Conservation (phyloP, 768 basidiomycete genomes). For the Trametes coccinea region DNA sequence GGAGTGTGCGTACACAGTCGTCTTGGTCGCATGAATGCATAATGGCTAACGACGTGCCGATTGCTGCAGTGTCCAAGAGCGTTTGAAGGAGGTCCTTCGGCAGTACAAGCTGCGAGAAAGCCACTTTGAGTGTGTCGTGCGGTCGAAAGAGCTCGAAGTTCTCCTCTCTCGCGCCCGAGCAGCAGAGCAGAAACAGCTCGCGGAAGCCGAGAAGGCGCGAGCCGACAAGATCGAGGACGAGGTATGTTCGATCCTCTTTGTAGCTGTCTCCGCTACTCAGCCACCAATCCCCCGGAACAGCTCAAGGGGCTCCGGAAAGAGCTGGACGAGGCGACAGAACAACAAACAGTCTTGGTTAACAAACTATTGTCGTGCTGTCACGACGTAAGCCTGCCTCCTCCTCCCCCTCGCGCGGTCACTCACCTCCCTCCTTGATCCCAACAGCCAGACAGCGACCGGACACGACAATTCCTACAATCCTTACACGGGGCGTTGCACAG, state of each 20-base stretch:
- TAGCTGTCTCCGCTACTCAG: background rate
- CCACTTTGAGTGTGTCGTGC: conserved; percentile 90
- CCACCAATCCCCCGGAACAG: conserved; percentile 36
- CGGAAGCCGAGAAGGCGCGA: conserved; percentile 69
- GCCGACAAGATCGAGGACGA: conserved; percentile 74
- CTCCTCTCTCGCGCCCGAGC: conserved; percentile 83
- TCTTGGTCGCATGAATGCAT: background rate
- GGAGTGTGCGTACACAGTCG: conserved; percentile 59
- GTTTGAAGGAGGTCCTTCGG: conserved; percentile 81
- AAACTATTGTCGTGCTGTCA: conserved; percentile 84
- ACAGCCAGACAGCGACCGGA: conserved; percentile 81
- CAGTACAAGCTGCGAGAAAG: conserved; percentile 90
- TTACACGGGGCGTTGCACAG: conserved; percentile 17
- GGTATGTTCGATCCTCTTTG: conserved; percentile 43
- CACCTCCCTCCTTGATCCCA: conserved; percentile 11
- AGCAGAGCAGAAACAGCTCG: conserved; percentile 83
- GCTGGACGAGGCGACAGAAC: conserved; percentile 76
- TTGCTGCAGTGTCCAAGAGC: conserved; percentile 69
- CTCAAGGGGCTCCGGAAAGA: conserved; percentile 70
- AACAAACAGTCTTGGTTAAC: conserved; percentile 79
- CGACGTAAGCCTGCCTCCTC: conserved; percentile 56
- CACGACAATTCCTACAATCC: conserved; percentile 52
- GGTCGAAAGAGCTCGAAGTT: conserved; percentile 90
- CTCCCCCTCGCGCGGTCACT: conserved; percentile 9
- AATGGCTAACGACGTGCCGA: background rate